A percentile compares a stretch with the other conserved stretches of the same genome.
phyloP scores from a whole-genome alignment of 129 eudicot species.

The Saposhnikovia divaricata region DNA sequence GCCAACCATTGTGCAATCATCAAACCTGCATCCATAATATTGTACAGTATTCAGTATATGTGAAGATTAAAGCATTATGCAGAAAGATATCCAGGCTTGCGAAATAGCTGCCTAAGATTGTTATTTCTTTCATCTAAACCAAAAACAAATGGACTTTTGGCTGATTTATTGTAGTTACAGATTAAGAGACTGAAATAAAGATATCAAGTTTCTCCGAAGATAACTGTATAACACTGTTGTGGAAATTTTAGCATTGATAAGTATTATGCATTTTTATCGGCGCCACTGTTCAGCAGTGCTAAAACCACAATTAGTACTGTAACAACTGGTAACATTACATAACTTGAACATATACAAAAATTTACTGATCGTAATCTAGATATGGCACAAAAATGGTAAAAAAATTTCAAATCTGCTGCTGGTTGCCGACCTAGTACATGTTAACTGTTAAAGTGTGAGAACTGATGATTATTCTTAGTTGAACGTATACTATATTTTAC shows the following conservation, averaged over 20 bases:
- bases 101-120: no score
- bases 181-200: no score
- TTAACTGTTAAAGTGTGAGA: no score
- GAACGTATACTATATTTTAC: not conserved
- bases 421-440: no score
- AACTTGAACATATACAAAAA: not conserved
- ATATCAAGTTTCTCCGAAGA: no score
- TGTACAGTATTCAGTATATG: not conserved
- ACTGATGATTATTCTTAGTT: no score
- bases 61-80: not conserved
- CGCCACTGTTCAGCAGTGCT: not conserved
- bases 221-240: not conserved
- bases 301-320: not conserved
- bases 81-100: not conserved
- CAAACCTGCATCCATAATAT: not conserved
- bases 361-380: not conserved
- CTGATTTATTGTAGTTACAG: not conserved
- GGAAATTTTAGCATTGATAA: not conserved
- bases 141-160: not conserved
- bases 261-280: not conserved
- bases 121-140: not conserved
- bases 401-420: no score
- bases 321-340: not conserved
- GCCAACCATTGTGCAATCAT: not conserved
- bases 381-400: no score